Evolutionary conservation across 345 rosid genomes (phyloP), one percentile per base, ranked within the genome.

Genomic region (Iberis pinnata): DNA sequence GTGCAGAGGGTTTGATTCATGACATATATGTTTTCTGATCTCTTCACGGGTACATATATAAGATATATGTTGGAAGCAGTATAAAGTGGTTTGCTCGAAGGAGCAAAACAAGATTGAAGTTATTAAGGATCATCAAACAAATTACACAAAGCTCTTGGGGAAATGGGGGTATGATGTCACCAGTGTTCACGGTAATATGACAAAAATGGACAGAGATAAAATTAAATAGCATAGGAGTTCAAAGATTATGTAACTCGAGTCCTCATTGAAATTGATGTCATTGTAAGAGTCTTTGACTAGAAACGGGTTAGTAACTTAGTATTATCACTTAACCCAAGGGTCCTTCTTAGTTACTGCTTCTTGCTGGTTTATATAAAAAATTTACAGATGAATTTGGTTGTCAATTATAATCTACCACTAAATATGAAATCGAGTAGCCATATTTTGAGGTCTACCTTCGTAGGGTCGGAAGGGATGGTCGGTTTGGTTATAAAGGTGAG

Each of bases 391-490:
- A 92, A 92, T 81, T 46, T 88, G 79, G 93, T 92, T 3, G 75
- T 92, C 12, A 92, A 85, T 49, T 92, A 70, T 62, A 84, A 88
- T 56, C 79, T 88, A 32, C 98, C 98, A 1, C 69, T 49, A 92
- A 85, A 68, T 46, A 70, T 49, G 76, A 59, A 20, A 70, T 54
- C 2, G 47, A 49, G 13, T 95, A 84, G 66, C 95, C 98, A 50
- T 76, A 92, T 63, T 92, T 49, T 64, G 98, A 92, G 74, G 89
- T 80, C 19, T 88, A 92, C 73, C 77, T 92, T 73, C 98, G 84
- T 67, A 83, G 98, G 65, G 85, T 92, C 54, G 98, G 98, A 42
- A 77, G 98, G 58, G 96, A 96, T 29, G 98, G 98, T 39, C 86
- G 96, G 10, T 92, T 92, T 73, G 96, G 98, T 37, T 81, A 92